Conservation (phyloP, 176 grass and related monocot species). For the Neostapfia colusana region DNA sequence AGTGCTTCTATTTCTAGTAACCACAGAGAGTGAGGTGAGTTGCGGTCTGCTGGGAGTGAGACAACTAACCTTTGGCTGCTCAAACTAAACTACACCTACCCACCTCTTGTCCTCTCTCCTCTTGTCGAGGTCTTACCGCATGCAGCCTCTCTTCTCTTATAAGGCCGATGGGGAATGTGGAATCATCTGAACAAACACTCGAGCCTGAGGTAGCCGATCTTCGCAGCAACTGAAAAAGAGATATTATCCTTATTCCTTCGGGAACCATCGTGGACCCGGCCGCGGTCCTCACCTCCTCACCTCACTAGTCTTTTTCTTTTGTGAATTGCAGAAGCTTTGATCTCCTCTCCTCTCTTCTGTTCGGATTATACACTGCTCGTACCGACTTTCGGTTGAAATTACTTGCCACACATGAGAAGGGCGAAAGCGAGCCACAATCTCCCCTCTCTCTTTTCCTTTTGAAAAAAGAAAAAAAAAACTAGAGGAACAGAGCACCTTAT, state of each 20-base stretch:
- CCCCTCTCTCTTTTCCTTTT: conserved; percentile 48
- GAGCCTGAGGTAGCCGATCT: conserved; percentile 50
- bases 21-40: conserved; percentile 41
- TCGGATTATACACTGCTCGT: conserved; percentile 49
- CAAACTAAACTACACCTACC: conserved; percentile 15
- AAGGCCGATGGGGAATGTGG: conserved; percentile 53
- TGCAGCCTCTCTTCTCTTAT: conserved; percentile 46
- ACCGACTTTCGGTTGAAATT: conserved; percentile 61
- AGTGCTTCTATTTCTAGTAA: conserved; percentile 57
- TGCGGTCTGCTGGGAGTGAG: conserved; percentile 38
- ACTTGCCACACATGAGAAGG: conserved; percentile 48
- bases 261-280: conserved; percentile 45
- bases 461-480: no score
- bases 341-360: conserved; percentile 41
- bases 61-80: conserved; percentile 52
- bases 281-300: no score
- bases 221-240: conserved; percentile 72
- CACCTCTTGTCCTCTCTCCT: conserved; percentile 10
- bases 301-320: conserved; percentile 54
- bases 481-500: conserved; percentile 65
- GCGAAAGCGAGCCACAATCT: conserved; percentile 51
- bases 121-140: conserved; percentile 22
- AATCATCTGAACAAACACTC: conserved; percentile 59
- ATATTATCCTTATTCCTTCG: conserved; percentile 92
- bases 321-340: conserved; percentile 37